Evolutionary conservation across 1,139 yeast species (phyloP), one percentile per base, ranked within the genome.

Genomic region (Suhomyces anneliseae): DNA sequence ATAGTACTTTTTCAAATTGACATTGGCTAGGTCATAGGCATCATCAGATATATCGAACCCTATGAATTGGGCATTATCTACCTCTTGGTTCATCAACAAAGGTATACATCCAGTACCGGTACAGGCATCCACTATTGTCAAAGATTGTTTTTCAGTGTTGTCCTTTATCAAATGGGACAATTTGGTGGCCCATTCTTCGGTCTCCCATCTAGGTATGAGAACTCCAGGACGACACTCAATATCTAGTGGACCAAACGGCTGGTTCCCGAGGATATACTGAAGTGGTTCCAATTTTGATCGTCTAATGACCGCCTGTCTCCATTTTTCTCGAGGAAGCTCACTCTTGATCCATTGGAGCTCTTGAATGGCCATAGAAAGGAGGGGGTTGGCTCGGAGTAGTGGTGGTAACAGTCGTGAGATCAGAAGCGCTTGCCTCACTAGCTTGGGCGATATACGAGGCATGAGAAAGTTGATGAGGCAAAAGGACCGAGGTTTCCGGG

Each of bases 81-180:
- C 55, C 31, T 67, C 58, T n/a, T 67, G 52, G 14, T 70, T 64
- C 19, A 84, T 51, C 9, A 77, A 57, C 39, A 92, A 66, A 0
- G 93, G 85, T 34, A 93, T 80, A 60, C 99, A 93, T 0, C 98
- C 99, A 0, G 95, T 74, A 0, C 99, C 99, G 0, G 97, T 83
- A 57, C 98, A 92, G 26, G 89, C 76, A 34, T 35, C 42, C 10
- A 38, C 50, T n/a, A 50, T 38, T 5, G 31, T 24, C 38, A 45
- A 43, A 31, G 43, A 66, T n/a, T 10, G 11, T 4, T 8, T 14
- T 2, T 19, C 5, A 15, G 11, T 8, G 11, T 42, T 24, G 1
- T 42, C 27, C 11, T 11, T 11, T 6, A 42, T 14, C 11, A 42
- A 19, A 19, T 26, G 12, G n/a, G 40, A 26, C 31, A 88, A 59